Conservation (phyloP, 495 filamentous ascomycete species). For the Daldinia decipiens region DNA sequence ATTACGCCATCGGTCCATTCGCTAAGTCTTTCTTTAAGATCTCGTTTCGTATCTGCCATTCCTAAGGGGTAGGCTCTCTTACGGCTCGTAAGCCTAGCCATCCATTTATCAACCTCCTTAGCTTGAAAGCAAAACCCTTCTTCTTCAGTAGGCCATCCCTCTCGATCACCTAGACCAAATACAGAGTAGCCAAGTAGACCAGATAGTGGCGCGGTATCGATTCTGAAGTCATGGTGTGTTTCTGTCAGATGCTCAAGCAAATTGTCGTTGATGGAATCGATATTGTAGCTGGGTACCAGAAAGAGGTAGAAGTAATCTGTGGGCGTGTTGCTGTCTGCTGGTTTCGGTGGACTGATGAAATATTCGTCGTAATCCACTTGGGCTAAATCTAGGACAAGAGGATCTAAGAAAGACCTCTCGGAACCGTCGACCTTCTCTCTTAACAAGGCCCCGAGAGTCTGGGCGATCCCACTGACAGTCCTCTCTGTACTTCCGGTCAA, state of each 20-base stretch:
- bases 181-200: slow-evolving; percentile 85
- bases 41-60: slow-evolving; percentile 83
- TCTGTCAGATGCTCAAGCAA: slow-evolving; percentile 87
- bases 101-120: slow-evolving; percentile 89
- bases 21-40: slow-evolving; percentile 68
- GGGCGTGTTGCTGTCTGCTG: slow-evolving; percentile 47
- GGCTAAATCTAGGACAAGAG: slow-evolving; percentile 80
- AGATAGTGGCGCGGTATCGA: slow-evolving; percentile 86
- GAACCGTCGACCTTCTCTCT: slow-evolving; percentile 34
- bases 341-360: slow-evolving; percentile 73
- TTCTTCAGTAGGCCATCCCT: slow-evolving; percentile 89
- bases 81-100: slow-evolving; percentile 86
- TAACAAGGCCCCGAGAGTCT: slow-evolving; percentile 57
- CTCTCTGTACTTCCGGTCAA: slow-evolving; percentile 82
- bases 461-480: slow-evolving; percentile 66
- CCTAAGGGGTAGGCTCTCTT: slow-evolving; percentile 86
- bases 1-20: slow-evolving; percentile 84
- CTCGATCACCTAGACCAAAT: slow-evolving; percentile 90
- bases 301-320: slow-evolving; percentile 81
- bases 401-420: slow-evolving; percentile 59
- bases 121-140: slow-evolving; percentile 94
- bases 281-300: slow-evolving; percentile 88
- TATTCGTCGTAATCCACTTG: slow-evolving; percentile 91
- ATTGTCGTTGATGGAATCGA: slow-evolving; percentile 83
- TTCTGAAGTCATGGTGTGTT: slow-evolving; percentile 94